Evolutionary conservation across 441 rosid genomes (phyloP).

Genomic region (Monsonia emarginata): DNA sequence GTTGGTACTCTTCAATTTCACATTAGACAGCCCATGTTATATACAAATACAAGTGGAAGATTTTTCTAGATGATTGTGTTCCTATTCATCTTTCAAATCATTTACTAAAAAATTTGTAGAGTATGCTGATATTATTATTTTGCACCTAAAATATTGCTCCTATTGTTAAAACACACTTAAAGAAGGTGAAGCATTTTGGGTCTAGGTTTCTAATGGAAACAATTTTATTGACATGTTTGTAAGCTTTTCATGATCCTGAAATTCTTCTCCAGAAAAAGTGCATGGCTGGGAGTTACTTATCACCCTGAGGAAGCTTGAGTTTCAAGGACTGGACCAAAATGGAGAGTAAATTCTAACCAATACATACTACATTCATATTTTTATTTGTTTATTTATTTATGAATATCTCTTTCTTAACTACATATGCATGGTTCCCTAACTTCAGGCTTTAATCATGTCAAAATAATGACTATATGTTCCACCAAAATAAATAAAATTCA

Average conservation of each 20-base stretch:
- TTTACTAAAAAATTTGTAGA: neutral
- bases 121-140: too few species aligned
- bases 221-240: neutral
- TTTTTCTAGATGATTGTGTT: neutral
- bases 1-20: neutral
- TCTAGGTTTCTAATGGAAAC: neutral
- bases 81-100: too few species aligned
- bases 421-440: neutral
- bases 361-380: too few species aligned
- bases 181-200: neutral
- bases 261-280: neutral
- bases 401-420: neutral
- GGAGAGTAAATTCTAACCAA: neutral
- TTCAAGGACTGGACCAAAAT: neutral
- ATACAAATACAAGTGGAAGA: neutral
- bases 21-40: neutral
- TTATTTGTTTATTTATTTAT: neutral
- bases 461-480: neutral
- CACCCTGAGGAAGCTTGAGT: neutral
- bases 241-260: neutral
- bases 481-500: neutral
- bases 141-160: neutral
- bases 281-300: too few species aligned
- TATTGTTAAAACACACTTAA: neutral
- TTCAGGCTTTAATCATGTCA: neutral